Percentiles rank a stretch among this genome's conserved stretches.
Evolutionary conservation across 805 yeast species (phyloP).

Genomic region (Henningerozyma blattae): DNA sequence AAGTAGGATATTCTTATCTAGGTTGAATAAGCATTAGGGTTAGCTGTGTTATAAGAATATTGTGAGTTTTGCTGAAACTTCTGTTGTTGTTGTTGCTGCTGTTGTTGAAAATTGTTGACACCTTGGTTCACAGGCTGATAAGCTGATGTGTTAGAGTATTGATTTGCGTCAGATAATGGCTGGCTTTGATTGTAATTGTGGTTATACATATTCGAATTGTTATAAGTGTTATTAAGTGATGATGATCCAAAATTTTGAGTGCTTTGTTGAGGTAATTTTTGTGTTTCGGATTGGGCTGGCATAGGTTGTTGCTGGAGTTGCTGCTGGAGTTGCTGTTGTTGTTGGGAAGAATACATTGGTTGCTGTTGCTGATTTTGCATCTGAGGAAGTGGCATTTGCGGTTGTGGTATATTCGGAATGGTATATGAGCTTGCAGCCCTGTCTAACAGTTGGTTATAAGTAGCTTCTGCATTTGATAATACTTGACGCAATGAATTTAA

Average conservation of each 20-base stretch:
- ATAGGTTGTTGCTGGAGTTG: background rate
- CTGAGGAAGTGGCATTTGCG: constrained; percentile 5
- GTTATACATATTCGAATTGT: background rate
- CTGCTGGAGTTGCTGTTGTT: background rate
- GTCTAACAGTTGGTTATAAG: constrained; percentile 61
- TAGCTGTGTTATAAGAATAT: too few species aligned
- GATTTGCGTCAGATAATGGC: too few species aligned
- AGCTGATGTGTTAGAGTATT: too few species aligned
- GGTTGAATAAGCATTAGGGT: too few species aligned
- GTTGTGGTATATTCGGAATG: constrained; percentile 1
- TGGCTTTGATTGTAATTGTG: background rate
- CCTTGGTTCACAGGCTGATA: too few species aligned
- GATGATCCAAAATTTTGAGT: too few species aligned
- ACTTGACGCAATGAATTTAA: constrained; percentile 58
- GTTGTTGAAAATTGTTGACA: too few species aligned
- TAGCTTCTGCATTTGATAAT: constrained; percentile 52
- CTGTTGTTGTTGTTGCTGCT: too few species aligned
- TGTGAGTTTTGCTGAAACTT: too few species aligned
- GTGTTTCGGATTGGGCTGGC: background rate
- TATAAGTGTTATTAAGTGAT: background rate
- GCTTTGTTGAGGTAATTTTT: background rate
- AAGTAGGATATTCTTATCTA: too few species aligned
- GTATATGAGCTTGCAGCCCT: constrained; percentile 25
- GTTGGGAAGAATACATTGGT: background rate
- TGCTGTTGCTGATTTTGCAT: background rate